Conservation (phyloP, 1,284 basidiomycete genomes). For the Ceratobasidium theobromae region DNA sequence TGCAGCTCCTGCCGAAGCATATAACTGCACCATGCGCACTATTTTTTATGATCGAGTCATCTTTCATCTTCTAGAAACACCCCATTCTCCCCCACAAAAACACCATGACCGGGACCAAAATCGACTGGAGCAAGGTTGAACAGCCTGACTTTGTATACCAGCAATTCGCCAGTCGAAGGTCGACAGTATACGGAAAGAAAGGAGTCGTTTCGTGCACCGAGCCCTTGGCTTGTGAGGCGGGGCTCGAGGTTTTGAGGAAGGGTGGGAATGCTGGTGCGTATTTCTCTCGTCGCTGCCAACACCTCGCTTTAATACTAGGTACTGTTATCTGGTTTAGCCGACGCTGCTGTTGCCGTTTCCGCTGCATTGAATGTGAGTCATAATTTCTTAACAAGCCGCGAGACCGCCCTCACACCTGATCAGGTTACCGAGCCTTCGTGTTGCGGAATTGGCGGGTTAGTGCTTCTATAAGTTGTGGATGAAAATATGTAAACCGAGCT, state of each 20-base stretch:
- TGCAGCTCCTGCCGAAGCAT: conserved; percentile 15
- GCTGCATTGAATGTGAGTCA: conserved; percentile 69
- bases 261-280: conserved; percentile 86
- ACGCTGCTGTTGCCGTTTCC: conserved; percentile 77
- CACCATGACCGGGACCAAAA: conserved; percentile 34
- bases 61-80: neutral
- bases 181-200: conserved; percentile 81
- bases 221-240: conserved; percentile 85
- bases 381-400: neutral
- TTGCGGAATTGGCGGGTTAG: conserved; percentile 80
- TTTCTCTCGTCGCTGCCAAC: neutral
- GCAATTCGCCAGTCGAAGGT: conserved; percentile 68
- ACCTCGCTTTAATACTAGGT: neutral
- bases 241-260: conserved; percentile 82
- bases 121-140: conserved; percentile 70
- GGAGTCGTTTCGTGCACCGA: conserved; percentile 89
- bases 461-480: conserved; percentile 13
- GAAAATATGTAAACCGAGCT: neutral
- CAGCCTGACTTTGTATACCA: conserved; percentile 60
- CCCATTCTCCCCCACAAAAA: neutral
- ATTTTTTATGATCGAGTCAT: neutral
- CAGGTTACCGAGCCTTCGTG: conserved; percentile 50
- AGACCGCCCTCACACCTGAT: neutral
- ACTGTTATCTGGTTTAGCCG: conserved; percentile 47
- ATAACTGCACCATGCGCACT: too few relatives aligned